Evolutionary conservation across 495 filamentous ascomycete genomes (phyloP).

Genomic region (Mycothermus thermophilus): DNA sequence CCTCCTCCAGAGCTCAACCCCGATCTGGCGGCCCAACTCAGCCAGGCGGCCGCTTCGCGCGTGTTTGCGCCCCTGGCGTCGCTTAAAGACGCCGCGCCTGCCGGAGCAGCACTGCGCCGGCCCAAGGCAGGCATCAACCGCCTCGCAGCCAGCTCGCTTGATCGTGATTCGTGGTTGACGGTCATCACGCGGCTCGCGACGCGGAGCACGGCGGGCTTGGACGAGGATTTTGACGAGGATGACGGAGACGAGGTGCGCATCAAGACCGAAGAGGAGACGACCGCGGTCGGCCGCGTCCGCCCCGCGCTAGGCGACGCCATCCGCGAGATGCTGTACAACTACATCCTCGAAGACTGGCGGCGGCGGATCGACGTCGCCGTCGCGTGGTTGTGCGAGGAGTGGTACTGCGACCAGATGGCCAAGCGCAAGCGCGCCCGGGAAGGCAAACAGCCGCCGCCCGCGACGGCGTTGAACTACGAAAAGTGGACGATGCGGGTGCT

Average conservation of each 20-base stretch:
- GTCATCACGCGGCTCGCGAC: conserved; percentile 78
- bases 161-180: conserved; percentile 83
- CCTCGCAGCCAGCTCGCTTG: conserved; percentile 71
- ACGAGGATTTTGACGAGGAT: conserved; percentile 19
- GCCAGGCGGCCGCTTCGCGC: conserved; percentile 53
- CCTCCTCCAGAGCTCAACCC: conserved; percentile 59
- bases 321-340: conserved; percentile 64
- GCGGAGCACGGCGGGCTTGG: conserved; percentile 54
- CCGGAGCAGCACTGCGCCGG: conserved; percentile 34
- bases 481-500: conserved; percentile 66
- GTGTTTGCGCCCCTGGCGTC: conserved; percentile 63
- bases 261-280: conserved; percentile 34
- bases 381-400: conserved; percentile 91
- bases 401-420: conserved; percentile 78
- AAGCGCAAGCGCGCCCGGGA: conserved; percentile 24
- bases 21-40: conserved; percentile 51
- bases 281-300: conserved; percentile 10
- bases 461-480: conserved; percentile 51
- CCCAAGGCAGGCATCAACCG: conserved; percentile 60
- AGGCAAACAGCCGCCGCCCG: too few species aligned
- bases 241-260: conserved; percentile 14
- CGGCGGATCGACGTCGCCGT: conserved; percentile 74
- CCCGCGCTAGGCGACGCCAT: conserved; percentile 49
- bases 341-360: conserved; percentile 82
- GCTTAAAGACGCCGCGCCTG: conserved; percentile 36